Evolutionary conservation across 1,139 yeast genomes (phyloP).

Genomic region (Saccharomyces pastorianus): DNA sequence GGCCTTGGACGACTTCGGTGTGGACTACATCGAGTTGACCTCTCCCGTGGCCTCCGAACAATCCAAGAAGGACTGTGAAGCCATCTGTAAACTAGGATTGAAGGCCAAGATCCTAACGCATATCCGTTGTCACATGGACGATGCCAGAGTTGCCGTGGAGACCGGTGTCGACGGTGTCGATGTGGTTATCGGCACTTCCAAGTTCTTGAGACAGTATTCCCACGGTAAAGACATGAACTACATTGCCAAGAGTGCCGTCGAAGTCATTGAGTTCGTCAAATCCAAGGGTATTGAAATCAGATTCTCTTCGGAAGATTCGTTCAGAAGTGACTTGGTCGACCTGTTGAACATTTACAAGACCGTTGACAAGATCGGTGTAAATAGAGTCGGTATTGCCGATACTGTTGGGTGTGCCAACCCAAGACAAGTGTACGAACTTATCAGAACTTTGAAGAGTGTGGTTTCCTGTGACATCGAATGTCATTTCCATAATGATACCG

Average conservation of each 20-base stretch:
- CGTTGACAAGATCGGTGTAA: conserved; percentile 94
- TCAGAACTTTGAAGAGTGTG: conserved; percentile 84
- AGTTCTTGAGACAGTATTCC: conserved; percentile 84
- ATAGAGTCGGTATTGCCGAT: conserved; percentile 98
- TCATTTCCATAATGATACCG: conserved; percentile 98
- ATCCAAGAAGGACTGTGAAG: conserved; percentile 88
- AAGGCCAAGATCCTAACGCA: conserved; percentile 88
- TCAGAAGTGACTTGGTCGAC: conserved; percentile 94
- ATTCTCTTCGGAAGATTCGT: conserved; percentile 94
- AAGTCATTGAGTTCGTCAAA: conserved; percentile 95
- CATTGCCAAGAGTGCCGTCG: conserved; percentile 92
- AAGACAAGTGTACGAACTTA: conserved; percentile 94
- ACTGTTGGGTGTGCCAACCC: conserved; percentile 99
- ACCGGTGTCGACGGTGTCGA: conserved; percentile 99
- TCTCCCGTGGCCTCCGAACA: conserved; percentile 98
- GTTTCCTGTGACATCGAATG: conserved; percentile 97
- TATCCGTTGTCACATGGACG: conserved; percentile 98
- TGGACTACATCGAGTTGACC: conserved; percentile 91
- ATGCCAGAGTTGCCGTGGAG: conserved; percentile 91
- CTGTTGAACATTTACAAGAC: conserved; percentile 90
- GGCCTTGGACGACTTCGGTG: conserved; percentile 95
- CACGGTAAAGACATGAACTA: conserved; percentile 99
- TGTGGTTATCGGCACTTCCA: conserved; percentile 96
- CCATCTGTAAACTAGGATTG: conserved; percentile 92
- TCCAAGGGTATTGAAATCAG: conserved; percentile 94